Base-by-base conservation (phyloP, 164 flowering plant genomes). In the Akebia trifoliata region DNA sequence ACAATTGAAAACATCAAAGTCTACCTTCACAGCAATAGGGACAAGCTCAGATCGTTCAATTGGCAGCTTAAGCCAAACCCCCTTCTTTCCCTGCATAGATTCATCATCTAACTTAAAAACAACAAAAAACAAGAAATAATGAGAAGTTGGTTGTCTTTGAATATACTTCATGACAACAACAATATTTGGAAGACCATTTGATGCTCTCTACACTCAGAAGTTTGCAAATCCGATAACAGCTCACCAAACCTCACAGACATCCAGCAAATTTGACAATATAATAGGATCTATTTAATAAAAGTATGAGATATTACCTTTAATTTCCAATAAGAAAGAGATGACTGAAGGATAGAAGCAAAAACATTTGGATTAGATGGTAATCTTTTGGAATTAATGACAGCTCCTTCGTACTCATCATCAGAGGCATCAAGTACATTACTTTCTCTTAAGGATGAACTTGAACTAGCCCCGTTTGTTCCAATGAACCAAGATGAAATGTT, bases 61-160 rank as follows among this genome's bases (percentile, higher is more conserved):
- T 7, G 85, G 93, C 69, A 91, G 63, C 68, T 88, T 91, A 2
- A 91, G 93, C 98, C 98, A 91, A 55, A 88, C 62, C 20, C 96
- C 96, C 68, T 83, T 86, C 82, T 84, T 91, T 25, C 88, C 88
- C 98, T 91, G 75, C 62, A 75, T 50, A 12, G 9, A 46, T 25
- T n/a, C 34, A 28, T 48, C 32, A 7, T 26, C 34, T 15, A 48
- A n/a, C 32, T 46, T 3, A 20, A 39, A 36, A 50, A 15, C 11
- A 6, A 14, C 40, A 9, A 18, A 17, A 43, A n/a, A 18, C 1
- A n/a, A 8, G 18, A 43, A 20, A 43, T 18, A n/a, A n/a, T n/a
- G n/a, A n/a, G n/a, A n/a, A n/a, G n/a, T n/a, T n/a, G n/a, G n/a
- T n/a, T n/a, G n/a, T n/a, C n/a, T n/a, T n/a, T n/a, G n/a, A n/a